Percentiles rank a stretch among this genome's conserved stretches.
phyloP scores from a whole-genome alignment of 2,329 filamentous ascomycete genomes.

The Grosmannia penicillata region DNA sequence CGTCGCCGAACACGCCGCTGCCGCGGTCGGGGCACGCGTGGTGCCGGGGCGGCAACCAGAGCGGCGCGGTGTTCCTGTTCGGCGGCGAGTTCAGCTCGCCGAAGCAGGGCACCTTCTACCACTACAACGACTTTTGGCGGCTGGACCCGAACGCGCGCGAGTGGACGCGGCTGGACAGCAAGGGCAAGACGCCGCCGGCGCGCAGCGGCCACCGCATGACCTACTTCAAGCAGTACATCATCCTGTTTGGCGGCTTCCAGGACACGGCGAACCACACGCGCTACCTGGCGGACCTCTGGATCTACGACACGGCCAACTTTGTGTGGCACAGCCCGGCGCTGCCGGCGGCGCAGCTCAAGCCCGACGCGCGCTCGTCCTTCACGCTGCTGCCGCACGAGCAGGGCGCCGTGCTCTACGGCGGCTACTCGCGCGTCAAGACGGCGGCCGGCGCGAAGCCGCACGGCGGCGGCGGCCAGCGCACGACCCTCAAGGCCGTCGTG shows the following conservation, averaged over 20 bases:
- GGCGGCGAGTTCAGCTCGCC: slow-evolving; percentile 94
- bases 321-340: slow-evolving; percentile 67
- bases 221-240: slow-evolving; percentile 91
- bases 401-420: slow-evolving; percentile 81
- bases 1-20: slow-evolving; percentile 78
- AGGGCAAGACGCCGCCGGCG: slow-evolving; percentile 66
- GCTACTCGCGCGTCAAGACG: slow-evolving; percentile 82
- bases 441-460: slow-evolving; percentile 34
- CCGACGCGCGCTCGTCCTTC: slow-evolving; percentile 83
- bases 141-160: slow-evolving; percentile 73
- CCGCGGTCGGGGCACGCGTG: slow-evolving; percentile 89
- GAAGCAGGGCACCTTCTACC: slow-evolving; percentile 96
- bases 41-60: slow-evolving; percentile 72
- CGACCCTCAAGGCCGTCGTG: slow-evolving; percentile 70
- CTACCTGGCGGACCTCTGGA: slow-evolving; percentile 86
- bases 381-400: slow-evolving; percentile 81
- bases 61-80: slow-evolving; percentile 77
- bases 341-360: slow-evolving; percentile 68
- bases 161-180: slow-evolving; percentile 75
- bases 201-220: slow-evolving; percentile 92
- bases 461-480: slow-evolving; percentile 43
- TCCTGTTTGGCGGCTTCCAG: slow-evolving; percentile 93
- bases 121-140: slow-evolving; percentile 98
- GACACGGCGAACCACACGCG: slow-evolving; percentile 91
- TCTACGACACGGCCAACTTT: slow-evolving; percentile 83